Conservation (phyloP, 768 basidiomycete genomes). For the Russula sp. region DNA sequence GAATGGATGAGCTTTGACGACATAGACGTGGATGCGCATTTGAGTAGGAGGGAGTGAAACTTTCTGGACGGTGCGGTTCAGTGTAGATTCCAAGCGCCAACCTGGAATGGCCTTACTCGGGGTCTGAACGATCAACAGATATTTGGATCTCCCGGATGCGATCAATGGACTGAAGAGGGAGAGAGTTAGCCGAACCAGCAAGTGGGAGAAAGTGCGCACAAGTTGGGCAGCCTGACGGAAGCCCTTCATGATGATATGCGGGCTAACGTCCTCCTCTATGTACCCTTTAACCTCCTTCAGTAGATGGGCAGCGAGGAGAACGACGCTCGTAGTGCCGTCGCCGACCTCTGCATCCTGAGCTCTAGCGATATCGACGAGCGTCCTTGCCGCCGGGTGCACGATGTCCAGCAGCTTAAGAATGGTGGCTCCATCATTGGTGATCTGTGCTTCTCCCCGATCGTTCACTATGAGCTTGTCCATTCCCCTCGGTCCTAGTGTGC, state of each 20-base stretch:
- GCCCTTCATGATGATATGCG: slow-evolving; percentile 97
- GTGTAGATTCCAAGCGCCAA: neutral
- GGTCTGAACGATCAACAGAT: slow-evolving; percentile 80
- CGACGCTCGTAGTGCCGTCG: slow-evolving; percentile 96
- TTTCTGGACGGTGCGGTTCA: slow-evolving; percentile 43
- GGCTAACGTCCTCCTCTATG: slow-evolving; percentile 95
- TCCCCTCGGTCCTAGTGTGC: slow-evolving; percentile 94
- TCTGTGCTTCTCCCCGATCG: slow-evolving; percentile 92
- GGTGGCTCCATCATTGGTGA: slow-evolving; percentile 99
- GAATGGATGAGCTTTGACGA: slow-evolving; percentile 98
- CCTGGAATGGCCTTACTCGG: slow-evolving; percentile 57
- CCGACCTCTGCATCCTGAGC: slow-evolving; percentile 99
- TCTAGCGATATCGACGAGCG: slow-evolving; percentile 96
- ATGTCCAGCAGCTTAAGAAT: slow-evolving; percentile 97
- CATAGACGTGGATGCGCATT: slow-evolving; percentile 99
- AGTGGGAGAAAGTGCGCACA: slow-evolving; percentile 43
- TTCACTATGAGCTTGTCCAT: slow-evolving; percentile 99
- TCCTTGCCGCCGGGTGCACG: slow-evolving; percentile 95
- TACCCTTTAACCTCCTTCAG: slow-evolving; percentile 87
- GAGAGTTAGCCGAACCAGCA: slow-evolving; percentile 6
- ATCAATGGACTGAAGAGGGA: slow-evolving; percentile 58
- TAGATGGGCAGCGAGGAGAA: slow-evolving; percentile 88
- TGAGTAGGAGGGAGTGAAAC: slow-evolving; percentile 90
- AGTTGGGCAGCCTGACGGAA: slow-evolving; percentile 82
- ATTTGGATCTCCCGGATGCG: slow-evolving; percentile 88